A percentile compares a stretch with the other conserved stretches of the same genome.
Conservation (phyloP, 495 filamentous ascomycete genomes). For the Monascus purpureus region DNA sequence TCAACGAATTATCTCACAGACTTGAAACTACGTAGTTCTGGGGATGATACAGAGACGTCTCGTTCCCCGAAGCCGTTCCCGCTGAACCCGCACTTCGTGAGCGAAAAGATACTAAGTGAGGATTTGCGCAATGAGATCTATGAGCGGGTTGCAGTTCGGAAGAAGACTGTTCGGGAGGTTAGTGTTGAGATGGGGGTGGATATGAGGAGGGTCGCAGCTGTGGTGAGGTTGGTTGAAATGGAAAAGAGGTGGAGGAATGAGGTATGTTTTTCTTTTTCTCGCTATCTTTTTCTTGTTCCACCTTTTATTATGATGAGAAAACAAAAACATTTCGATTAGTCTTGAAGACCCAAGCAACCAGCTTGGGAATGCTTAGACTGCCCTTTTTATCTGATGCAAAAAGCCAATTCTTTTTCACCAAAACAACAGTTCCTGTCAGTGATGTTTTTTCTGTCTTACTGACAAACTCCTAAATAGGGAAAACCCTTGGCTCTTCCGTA, state of each 20-base stretch:
- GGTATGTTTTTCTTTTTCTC: conserved; percentile 39
- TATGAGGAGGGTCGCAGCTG: conserved; percentile 75
- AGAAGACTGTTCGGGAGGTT: conserved; percentile 59
- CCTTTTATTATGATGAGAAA: conserved; percentile 45
- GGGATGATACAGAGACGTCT: not conserved
- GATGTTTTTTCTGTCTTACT: too few relatives aligned
- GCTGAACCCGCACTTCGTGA: conserved; percentile 54
- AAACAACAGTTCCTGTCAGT: too few relatives aligned
- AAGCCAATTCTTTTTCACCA: too few relatives aligned
- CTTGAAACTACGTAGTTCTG: conserved; percentile 21
- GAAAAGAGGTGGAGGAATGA: conserved; percentile 63
- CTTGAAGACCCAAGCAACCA: conserved; percentile 69
- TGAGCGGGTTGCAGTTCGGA: conserved; percentile 43
- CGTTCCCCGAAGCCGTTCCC: conserved; percentile 48
- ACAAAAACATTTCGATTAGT: conserved; percentile 87
- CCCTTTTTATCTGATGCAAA: conserved; percentile 5
- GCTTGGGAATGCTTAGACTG: conserved; percentile 54
- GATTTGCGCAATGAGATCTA: conserved; percentile 65
- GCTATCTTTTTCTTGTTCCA: conserved; percentile 6
- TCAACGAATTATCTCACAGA: conserved; percentile 53
- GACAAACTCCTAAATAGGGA: too few relatives aligned
- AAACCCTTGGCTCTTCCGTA: conserved; percentile 69
- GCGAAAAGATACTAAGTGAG: conserved; percentile 63
- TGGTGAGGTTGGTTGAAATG: conserved; percentile 74
- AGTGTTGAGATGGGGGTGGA: conserved; percentile 68